Base-by-base conservation (phyloP, 805 yeast species). In the Wickerhamiella australiensis region DNA sequence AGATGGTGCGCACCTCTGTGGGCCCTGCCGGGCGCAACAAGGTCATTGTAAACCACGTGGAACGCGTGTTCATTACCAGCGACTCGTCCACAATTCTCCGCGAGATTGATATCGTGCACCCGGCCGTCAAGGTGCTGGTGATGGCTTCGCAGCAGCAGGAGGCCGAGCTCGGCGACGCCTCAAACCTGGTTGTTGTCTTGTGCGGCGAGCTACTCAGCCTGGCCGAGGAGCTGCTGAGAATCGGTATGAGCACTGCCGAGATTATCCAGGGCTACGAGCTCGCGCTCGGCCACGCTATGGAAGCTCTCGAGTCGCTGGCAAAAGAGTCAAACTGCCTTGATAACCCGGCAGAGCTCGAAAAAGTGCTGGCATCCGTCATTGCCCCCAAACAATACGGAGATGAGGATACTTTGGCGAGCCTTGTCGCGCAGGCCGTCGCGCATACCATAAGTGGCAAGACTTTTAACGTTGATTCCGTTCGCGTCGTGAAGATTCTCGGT, bases 131-230 rank as follows among this genome's bases (percentile, higher is more conserved):
- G 67, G 78, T 92, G 43, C 75, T 92, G 54, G 92, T 90, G 50
- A 87, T 87, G 96, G 95, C 97, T 18, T 79, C 94, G 12, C 85
- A 90, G 64, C 98, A 92, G 70, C 98, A 92, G 69, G 95, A 92
- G 65, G 76, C 79, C 58, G 98, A 90, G 71, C 83, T 90, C 86
- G 98, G 98, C 53, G 98, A 92, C 67, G 85, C 85, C 60, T 85
- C 96, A 21, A 92, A 90, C 66, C 75, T 88, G 54, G 97, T 92
- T 38, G 76, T 92, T 57, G 78, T 90, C 33, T 74, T 92, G 54
- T 96, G 96, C 22, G 97, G 97, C 50, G 97, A 92, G 65, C 70
- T 92, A 51, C 74, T 92, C 55, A 82, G 79, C 60, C 78, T 84
- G 58, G 85, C 95, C 46, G 96, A 88, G 65, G 85, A 85, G 64